These are phyloP conservation scores for Trichoderma sp. DNA, from an alignment of 2,329 filamentous ascomycete species.

Conservation along the genomic window DNA sequence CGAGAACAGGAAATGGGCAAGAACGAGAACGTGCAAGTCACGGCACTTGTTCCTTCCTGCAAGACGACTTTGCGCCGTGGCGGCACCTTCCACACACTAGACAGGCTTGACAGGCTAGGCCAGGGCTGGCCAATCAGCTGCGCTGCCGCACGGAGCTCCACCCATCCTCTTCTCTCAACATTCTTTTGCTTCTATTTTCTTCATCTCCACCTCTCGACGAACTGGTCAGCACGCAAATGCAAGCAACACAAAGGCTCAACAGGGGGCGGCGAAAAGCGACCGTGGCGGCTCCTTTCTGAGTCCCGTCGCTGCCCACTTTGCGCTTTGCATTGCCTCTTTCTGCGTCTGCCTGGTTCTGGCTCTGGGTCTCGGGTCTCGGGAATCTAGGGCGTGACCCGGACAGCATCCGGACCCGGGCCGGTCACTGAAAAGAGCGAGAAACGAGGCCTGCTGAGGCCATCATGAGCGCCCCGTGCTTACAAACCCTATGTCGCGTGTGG, in stretches of 20 bases:
- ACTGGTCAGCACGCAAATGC: not conserved
- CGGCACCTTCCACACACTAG: conserved; percentile 8
- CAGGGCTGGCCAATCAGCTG: conserved; percentile 11
- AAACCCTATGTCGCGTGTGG: not conserved
- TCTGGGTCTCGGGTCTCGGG: not conserved
- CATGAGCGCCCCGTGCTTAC: not conserved
- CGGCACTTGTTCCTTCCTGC: conserved; percentile 2
- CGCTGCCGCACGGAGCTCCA: not conserved
- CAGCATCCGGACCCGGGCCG: conserved; percentile 7
- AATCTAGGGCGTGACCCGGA: not conserved
- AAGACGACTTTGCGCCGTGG: not conserved
- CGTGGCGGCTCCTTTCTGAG: not conserved
- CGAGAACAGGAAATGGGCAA: not conserved
- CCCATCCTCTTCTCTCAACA: not conserved
- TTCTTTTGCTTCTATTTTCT: not conserved
- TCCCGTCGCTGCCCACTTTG: not conserved
- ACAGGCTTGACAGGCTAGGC: not conserved
- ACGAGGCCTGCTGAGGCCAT: not conserved
- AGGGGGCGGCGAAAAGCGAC: not conserved
- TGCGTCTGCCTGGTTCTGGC: no score
- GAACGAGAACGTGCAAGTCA: not conserved
- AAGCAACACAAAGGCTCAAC: not conserved
- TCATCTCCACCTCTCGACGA: not conserved
- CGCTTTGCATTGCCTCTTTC: not conserved
- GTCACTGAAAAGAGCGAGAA: not conserved